Conservation (phyloP, 1,139 yeast genomes). For the Blastobotrys ciferrii region DNA sequence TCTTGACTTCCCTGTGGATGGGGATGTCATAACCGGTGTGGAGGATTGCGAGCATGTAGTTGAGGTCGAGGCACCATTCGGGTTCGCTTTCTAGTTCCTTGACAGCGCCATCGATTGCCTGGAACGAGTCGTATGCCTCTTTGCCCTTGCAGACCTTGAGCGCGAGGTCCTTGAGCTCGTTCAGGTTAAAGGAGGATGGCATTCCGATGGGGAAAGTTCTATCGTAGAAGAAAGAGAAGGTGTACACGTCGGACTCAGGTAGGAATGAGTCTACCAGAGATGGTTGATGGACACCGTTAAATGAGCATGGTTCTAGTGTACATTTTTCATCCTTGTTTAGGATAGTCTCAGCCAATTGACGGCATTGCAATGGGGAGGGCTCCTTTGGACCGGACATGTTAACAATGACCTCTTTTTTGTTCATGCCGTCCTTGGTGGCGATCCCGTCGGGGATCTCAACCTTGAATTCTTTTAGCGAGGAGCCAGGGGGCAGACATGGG, state of each 20-base stretch:
- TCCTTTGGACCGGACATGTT: slow-evolving; percentile 72
- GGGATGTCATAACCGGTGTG: slow-evolving; percentile 97
- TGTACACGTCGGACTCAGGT: slow-evolving; percentile 68
- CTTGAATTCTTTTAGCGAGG: slow-evolving; percentile 44
- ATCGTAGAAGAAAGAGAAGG: slow-evolving; percentile 93
- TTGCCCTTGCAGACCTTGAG: slow-evolving; percentile 83
- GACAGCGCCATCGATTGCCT: slow-evolving; percentile 61
- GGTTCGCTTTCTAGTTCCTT: slow-evolving; percentile 71
- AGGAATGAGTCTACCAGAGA: slow-evolving; percentile 75
- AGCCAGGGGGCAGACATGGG: slow-evolving; percentile 87
- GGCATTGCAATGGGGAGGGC: slow-evolving; percentile 71
- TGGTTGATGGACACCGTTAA: slow-evolving; percentile 97
- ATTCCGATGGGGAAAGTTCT: slow-evolving; percentile 90
- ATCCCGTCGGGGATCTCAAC: slow-evolving; percentile 54
- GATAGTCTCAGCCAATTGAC: slow-evolving; percentile 75
- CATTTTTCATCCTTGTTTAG: slow-evolving; percentile 83
- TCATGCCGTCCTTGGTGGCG: slow-evolving; percentile 26
- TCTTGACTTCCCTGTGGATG: slow-evolving; percentile 78
- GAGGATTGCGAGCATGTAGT: slow-evolving; percentile 83
- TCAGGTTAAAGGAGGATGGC: slow-evolving; percentile 84
- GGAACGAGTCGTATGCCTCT: slow-evolving; percentile 62
- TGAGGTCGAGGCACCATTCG: slow-evolving; percentile 89
- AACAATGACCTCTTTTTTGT: slow-evolving; percentile 46
- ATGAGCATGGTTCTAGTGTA: slow-evolving; percentile 77
- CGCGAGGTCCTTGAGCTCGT: slow-evolving; percentile 80